Percentiles rank a stretch among this genome's conserved stretches.
Evolutionary conservation across 164 flowering plant genomes (phyloP).

Genomic region (Vitis amurensis): DNA sequence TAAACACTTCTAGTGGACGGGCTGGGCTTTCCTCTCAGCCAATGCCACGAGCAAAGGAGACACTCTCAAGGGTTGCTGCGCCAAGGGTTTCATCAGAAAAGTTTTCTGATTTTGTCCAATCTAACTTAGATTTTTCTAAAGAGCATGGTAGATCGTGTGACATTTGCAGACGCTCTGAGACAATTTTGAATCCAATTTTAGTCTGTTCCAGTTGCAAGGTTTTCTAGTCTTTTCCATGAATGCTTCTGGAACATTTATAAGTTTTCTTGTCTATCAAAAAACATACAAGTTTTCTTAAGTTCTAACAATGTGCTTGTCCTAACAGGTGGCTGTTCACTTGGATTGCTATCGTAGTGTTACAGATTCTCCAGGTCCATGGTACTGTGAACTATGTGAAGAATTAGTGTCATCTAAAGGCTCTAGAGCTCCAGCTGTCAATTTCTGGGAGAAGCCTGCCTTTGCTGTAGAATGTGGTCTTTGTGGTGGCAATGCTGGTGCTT

Average conservation of each 20-base stretch:
- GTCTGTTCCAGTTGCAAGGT: conserved; percentile 97
- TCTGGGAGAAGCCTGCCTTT: conserved; percentile 49
- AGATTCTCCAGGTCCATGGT: conserved; percentile 82
- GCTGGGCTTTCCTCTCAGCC: conserved; percentile 44
- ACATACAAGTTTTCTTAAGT: background rate
- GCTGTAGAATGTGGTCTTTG: conserved; percentile 78
- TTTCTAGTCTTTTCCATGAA: conserved; percentile 1
- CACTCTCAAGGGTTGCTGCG: conserved; percentile 52
- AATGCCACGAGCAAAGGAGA: conserved; percentile 67
- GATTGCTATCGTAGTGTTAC: conserved; percentile 76
- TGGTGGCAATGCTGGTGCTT: conserved; percentile 85
- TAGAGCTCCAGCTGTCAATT: conserved; percentile 36
- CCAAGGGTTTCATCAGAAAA: conserved; percentile 49
- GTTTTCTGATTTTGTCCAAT: conserved; percentile 40
- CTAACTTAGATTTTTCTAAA: conserved; percentile 41
- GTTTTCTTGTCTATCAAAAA: no score
- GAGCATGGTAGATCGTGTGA: conserved; percentile 75
- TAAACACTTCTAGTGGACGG: conserved; percentile 42
- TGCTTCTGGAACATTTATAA: no score
- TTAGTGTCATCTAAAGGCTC: conserved; percentile 43
- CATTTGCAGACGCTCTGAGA: conserved; percentile 78
- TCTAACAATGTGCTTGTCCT: conserved; percentile 6
- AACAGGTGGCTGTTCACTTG: conserved; percentile 90
- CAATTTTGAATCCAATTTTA: conserved; percentile 61
- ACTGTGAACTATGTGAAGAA: conserved; percentile 87